These are phyloP conservation scores for Colletotrichum tabaci DNA, from an alignment of 2,329 filamentous ascomycete species.

Conservation along the genomic window DNA sequence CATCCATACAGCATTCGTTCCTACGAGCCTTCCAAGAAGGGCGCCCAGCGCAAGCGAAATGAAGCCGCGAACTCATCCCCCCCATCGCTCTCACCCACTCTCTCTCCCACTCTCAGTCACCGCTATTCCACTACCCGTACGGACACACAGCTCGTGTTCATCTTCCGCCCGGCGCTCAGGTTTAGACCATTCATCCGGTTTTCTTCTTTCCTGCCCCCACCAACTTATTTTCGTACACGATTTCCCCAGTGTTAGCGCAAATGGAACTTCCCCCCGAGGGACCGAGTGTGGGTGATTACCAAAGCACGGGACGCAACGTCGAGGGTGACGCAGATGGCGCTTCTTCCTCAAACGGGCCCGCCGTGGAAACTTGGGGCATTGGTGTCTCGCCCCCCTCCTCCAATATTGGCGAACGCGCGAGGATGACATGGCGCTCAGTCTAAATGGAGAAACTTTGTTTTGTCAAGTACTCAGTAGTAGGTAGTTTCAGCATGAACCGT, in stretches of 20 bases:
- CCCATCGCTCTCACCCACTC: not conserved
- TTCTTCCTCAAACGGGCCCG: conserved; percentile 19
- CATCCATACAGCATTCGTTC: not conserved
- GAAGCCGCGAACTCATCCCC: not conserved
- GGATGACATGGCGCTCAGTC: not conserved
- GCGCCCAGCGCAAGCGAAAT: conserved; percentile 22
- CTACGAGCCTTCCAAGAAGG: not conserved
- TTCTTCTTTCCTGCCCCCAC: not conserved
- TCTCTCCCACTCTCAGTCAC: conserved; percentile 5
- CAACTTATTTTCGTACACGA: not conserved
- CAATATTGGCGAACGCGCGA: conserved; percentile 2
- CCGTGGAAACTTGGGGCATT: not conserved
- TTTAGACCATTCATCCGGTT: not conserved
- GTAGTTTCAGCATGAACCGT: not conserved
- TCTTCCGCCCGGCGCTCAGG: not conserved
- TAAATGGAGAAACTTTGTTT: not conserved
- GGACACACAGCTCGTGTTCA: not conserved
- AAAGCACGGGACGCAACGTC: too few relatives aligned
- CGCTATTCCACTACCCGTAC: not conserved
- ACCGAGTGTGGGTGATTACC: too few relatives aligned
- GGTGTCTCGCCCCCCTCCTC: conserved; percentile 1
- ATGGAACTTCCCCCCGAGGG: too few relatives aligned
- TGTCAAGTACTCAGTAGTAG: not conserved
- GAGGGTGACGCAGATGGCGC: conserved; percentile 10
- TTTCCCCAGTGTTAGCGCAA: not conserved